A percentile compares a stretch with the other conserved stretches of the same genome.
Conservation (phyloP, 1,284 basidiomycete genomes). For the Vanrija humicola region DNA sequence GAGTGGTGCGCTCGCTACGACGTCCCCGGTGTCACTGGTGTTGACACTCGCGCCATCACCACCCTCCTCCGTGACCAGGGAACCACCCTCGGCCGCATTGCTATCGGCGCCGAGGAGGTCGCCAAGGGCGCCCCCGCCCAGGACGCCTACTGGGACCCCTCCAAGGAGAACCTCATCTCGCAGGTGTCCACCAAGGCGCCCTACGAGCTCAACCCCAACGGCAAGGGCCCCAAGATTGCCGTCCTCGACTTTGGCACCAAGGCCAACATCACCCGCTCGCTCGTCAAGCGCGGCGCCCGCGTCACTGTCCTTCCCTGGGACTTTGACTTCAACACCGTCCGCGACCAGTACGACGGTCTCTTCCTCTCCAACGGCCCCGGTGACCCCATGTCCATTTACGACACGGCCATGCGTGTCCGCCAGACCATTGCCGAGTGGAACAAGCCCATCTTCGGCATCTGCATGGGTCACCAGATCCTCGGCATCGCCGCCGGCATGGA, state of each 20-base stretch:
- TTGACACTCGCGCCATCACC: constrained; percentile 96
- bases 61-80: constrained; percentile 91
- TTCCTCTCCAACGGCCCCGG: constrained; percentile 97
- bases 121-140: constrained; percentile 57
- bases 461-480: constrained; percentile 98
- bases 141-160: constrained; percentile 87
- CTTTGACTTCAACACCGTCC: constrained; percentile 86
- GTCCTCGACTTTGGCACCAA: constrained; percentile 97
- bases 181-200: constrained; percentile 82
- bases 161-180: constrained; percentile 85
- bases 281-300: constrained; percentile 81
- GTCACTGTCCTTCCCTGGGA: constrained; percentile 98
- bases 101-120: constrained; percentile 71
- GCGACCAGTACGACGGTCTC: constrained; percentile 88
- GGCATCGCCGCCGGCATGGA: constrained; percentile 95
- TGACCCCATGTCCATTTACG: constrained; percentile 84
- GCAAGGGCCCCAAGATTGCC: constrained; percentile 78
- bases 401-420: constrained; percentile 75
- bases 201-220: constrained; percentile 81
- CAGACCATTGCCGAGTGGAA: constrained; percentile 81
- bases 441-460: constrained; percentile 94
- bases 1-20: constrained; percentile 89
- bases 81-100: constrained; percentile 89
- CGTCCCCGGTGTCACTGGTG: constrained; percentile 90
- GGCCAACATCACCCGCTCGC: constrained; percentile 91